A percentile compares a stretch with the other conserved stretches of the same genome.
Evolutionary conservation across 2,329 filamentous ascomycete genomes (phyloP).

Genomic region (Whalleya microplaca): DNA sequence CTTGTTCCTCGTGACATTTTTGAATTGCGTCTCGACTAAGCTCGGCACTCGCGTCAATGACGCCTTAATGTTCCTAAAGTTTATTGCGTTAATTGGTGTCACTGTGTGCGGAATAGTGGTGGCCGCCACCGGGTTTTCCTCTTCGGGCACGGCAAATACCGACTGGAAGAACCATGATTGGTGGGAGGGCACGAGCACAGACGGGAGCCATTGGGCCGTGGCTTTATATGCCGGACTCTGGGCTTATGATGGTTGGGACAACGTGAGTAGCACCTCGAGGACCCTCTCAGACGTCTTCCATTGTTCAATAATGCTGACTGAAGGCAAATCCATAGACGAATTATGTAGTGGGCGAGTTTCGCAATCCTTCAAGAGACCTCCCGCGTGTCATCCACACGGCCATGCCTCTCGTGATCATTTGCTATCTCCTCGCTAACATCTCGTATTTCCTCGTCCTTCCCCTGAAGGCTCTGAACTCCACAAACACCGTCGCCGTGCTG

Average conservation of each 20-base stretch:
- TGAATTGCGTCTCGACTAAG: constrained; percentile 91
- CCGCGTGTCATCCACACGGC: constrained; percentile 95
- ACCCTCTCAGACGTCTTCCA: not conserved
- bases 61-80: constrained; percentile 96
- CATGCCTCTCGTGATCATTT: constrained; percentile 89
- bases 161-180: constrained; percentile 89
- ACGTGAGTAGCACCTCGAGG: constrained; percentile 62
- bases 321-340: constrained; percentile 67
- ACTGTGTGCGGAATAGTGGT: constrained; percentile 89
- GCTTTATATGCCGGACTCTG: constrained; percentile 94
- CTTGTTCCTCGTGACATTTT: constrained; percentile 73
- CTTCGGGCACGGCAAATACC: constrained; percentile 71
- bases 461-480: constrained; percentile 75
- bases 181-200: constrained; percentile 84
- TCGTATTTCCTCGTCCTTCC: constrained; percentile 95
- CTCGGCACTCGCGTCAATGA: constrained; percentile 87
- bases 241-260: constrained; percentile 99
- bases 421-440: constrained; percentile 88
- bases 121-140: constrained; percentile 81
- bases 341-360: constrained; percentile 96
- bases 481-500: constrained; percentile 93
- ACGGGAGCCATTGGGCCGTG: constrained; percentile 87
- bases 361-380: constrained; percentile 85
- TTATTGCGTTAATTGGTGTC: constrained; percentile 83
- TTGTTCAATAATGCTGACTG: constrained; percentile 32